A percentile compares a stretch with the other conserved stretches of the same genome.
These are phyloP conservation scores for Endogone sp. DNA, from an alignment of 192 early-diverging fungal species.

Conservation along the genomic window DNA sequence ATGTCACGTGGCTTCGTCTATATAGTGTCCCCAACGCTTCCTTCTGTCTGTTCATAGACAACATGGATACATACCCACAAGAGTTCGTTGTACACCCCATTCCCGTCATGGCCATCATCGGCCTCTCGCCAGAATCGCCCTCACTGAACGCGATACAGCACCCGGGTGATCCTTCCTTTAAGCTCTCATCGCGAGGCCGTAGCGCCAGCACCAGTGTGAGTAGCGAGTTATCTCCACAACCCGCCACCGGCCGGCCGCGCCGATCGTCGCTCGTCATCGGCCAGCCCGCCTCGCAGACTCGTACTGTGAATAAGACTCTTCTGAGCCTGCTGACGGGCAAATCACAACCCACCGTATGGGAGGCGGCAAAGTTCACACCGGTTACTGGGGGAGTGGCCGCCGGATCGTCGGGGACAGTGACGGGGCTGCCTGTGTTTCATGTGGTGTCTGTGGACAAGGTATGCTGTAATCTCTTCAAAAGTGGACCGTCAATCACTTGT, in stretches of 20 bases:
- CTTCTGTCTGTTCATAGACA: no score
- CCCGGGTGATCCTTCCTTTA: constrained; percentile 17
- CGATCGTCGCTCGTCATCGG: background rate
- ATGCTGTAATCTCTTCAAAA: no score
- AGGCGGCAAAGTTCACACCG: constrained; percentile 2
- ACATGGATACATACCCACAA: constrained; percentile 53
- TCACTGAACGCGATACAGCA: constrained; percentile 10
- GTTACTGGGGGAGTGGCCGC: no score
- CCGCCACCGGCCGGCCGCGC: constrained; percentile 14
- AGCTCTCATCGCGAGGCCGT: background rate
- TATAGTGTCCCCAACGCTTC: no score
- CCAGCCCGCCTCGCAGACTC: background rate
- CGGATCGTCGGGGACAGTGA: background rate
- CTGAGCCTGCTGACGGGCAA: background rate
- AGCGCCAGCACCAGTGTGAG: background rate
- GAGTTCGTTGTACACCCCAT: constrained; percentile 56
- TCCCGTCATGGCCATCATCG: constrained; percentile 49
- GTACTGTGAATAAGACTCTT: background rate
- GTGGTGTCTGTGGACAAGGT: constrained; percentile 29
- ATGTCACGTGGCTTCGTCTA: no score
- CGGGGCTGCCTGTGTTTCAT: constrained; percentile 25
- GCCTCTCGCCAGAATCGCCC: constrained; percentile 22
- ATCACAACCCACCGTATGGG: background rate
- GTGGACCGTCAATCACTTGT: no score
- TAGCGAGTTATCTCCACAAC: constrained; percentile 13